Evolutionary conservation across 306 rosid species (phyloP).

Genomic region (Quercus berberidifolia): DNA sequence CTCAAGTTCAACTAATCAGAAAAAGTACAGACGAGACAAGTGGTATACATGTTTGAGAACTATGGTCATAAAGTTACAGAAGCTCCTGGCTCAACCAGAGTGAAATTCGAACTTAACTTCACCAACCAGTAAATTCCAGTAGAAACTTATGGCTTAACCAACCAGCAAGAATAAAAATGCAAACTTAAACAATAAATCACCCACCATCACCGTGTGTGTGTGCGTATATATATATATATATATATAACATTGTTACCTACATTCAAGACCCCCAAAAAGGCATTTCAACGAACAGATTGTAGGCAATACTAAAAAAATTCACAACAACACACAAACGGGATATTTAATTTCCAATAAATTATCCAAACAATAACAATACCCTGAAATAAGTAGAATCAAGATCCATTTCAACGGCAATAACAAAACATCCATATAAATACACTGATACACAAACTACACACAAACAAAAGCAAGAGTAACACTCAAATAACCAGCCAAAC

Average conservation of each 20-base stretch:
- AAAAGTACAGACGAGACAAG: neutral
- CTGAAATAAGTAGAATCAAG: neutral
- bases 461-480: neutral
- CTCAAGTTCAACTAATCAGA: neutral
- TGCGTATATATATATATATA: neutral
- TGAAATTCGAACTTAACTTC: neutral
- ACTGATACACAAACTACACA: too few relatives aligned
- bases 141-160: neutral
- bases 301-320: neutral
- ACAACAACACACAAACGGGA: neutral
- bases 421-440: neutral
- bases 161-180: neutral
- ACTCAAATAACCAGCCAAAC: neutral
- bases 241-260: neutral
- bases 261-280: neutral
- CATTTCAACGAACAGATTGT: conserved; percentile 29
- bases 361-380: neutral
- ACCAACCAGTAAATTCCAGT: neutral
- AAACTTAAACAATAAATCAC: neutral
- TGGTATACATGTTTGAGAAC: neutral
- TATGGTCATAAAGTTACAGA: neutral
- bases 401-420: neutral
- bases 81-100: neutral
- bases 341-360: neutral
- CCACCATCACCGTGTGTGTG: neutral